Conservation (phyloP, 257 asterid genomes). For the Verbena officinalis region DNA sequence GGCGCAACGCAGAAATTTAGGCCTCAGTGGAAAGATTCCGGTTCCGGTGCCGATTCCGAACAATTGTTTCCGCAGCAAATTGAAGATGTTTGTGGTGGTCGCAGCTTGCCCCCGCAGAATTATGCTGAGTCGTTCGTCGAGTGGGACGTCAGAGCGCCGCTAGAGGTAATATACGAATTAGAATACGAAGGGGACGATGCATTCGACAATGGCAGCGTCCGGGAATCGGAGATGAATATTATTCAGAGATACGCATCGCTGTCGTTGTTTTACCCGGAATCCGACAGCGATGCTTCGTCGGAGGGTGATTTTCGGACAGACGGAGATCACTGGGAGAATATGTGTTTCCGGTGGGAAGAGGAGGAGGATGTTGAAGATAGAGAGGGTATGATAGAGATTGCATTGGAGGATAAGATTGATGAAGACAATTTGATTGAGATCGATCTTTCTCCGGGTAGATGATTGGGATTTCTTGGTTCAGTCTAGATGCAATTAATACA, state of each 20-base stretch:
- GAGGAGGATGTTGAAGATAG: slow-evolving; percentile 64
- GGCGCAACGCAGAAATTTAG: slow-evolving; percentile 54
- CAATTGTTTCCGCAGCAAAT: slow-evolving; percentile 15
- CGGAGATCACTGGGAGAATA: slow-evolving; percentile 45
- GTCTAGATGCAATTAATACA: too few species aligned
- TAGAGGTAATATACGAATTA: slow-evolving; percentile 78
- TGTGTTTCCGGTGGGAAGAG: slow-evolving; percentile 60
- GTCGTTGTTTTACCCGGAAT: slow-evolving; percentile 79
- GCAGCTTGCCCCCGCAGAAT: slow-evolving; percentile 5
- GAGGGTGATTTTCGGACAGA: slow-evolving; percentile 46
- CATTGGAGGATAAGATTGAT: slow-evolving; percentile 57
- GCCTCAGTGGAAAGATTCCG: background rate
- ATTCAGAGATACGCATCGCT: slow-evolving; percentile 68
- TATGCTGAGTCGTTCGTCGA: slow-evolving; percentile 52
- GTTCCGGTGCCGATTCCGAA: slow-evolving; percentile 9
- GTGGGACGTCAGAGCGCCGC: slow-evolving; percentile 91
- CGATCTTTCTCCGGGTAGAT: slow-evolving; percentile 38
- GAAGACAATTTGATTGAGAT: slow-evolving; percentile 91
- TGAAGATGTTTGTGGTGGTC: slow-evolving; percentile 13
- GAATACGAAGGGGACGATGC: slow-evolving; percentile 62
- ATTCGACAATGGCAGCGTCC: too few species aligned
- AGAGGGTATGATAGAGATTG: slow-evolving; percentile 80
- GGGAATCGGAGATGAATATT: slow-evolving; percentile 44
- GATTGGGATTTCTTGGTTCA: too few species aligned
- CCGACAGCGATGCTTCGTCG: slow-evolving; percentile 75